Evolutionary conservation across 257 asterid genomes (phyloP).

Genomic region (Dorcoceras hygrometricum): DNA sequence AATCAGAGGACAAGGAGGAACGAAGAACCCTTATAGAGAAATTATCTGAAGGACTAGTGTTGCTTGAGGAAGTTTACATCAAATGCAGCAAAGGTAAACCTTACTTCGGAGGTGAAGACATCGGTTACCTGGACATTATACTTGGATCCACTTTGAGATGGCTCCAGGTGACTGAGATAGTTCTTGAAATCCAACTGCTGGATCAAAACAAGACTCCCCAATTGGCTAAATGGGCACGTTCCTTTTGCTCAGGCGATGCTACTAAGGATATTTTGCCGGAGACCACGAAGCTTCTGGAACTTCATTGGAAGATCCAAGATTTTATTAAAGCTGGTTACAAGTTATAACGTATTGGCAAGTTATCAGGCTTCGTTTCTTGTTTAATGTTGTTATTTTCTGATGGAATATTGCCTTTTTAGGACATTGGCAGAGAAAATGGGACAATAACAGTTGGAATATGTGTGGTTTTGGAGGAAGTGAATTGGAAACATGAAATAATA

Average conservation of each 20-base stretch:
- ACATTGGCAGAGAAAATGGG: neutral
- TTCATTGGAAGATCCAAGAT: slow-evolving; percentile 20
- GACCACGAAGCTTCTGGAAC: slow-evolving; percentile 26
- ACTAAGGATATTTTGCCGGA: slow-evolving; percentile 32
- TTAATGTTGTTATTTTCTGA: neutral
- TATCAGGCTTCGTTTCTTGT: neutral
- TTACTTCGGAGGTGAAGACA: slow-evolving; percentile 25
- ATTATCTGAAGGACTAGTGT: neutral
- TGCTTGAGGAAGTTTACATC: neutral
- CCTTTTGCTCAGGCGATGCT: slow-evolving; percentile 23
- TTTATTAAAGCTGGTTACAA: slow-evolving; percentile 13
- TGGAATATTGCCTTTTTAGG: neutral
- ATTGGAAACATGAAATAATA: too few species aligned
- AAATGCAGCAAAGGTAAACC: neutral
- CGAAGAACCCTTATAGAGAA: neutral
- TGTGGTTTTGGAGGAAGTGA: too few species aligned
- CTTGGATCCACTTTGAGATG: slow-evolving; percentile 34
- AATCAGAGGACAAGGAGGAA: neutral
- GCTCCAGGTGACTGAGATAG: slow-evolving; percentile 20
- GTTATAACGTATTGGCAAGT: neutral
- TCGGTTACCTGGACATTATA: slow-evolving; percentile 40
- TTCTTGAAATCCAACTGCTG: slow-evolving; percentile 18
- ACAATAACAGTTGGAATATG: too few species aligned
- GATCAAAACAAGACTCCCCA: slow-evolving; percentile 34
- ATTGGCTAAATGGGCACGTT: slow-evolving; percentile 34